phyloP scores from a whole-genome alignment of 805 yeast species.

The Candida saitoana region DNA sequence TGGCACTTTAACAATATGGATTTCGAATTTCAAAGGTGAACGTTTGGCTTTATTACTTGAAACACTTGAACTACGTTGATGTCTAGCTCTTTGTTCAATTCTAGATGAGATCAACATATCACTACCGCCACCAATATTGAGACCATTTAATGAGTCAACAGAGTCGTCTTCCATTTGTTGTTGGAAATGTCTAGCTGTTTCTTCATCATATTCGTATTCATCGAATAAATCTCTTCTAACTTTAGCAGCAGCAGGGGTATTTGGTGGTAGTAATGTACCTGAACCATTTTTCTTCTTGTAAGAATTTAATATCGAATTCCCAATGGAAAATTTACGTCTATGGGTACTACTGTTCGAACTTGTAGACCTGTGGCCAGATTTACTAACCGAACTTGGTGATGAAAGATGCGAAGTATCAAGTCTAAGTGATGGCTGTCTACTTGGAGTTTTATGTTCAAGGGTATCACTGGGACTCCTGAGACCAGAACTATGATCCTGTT shows the following conservation, averaged over 20 bases:
- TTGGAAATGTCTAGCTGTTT: constrained; percentile 21
- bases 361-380: constrained; percentile 33
- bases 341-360: constrained; percentile 28
- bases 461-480: constrained; percentile 9
- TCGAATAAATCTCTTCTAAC: constrained; percentile 26
- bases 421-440: constrained; percentile 38
- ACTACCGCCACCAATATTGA: constrained; percentile 45
- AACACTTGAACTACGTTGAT: constrained; percentile 28
- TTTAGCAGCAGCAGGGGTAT: constrained; percentile 51
- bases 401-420: constrained; percentile 23
- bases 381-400: constrained; percentile 29
- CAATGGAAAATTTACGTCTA: constrained; percentile 61
- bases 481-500: constrained; percentile 15
- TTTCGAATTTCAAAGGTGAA: constrained; percentile 79
- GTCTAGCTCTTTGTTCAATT: constrained; percentile 47
- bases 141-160: constrained; percentile 51
- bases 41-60: constrained; percentile 21
- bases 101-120: constrained; percentile 62
- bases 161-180: constrained; percentile 52
- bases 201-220: constrained; percentile 26
- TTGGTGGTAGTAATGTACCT: constrained; percentile 42
- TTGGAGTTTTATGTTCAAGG: constrained; percentile 20
- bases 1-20: constrained; percentile 88
- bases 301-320: constrained; percentile 48
- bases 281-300: constrained; percentile 48